Conservation (phyloP, 2,329 filamentous ascomycete species). For the Dactylella cylindrospora region DNA sequence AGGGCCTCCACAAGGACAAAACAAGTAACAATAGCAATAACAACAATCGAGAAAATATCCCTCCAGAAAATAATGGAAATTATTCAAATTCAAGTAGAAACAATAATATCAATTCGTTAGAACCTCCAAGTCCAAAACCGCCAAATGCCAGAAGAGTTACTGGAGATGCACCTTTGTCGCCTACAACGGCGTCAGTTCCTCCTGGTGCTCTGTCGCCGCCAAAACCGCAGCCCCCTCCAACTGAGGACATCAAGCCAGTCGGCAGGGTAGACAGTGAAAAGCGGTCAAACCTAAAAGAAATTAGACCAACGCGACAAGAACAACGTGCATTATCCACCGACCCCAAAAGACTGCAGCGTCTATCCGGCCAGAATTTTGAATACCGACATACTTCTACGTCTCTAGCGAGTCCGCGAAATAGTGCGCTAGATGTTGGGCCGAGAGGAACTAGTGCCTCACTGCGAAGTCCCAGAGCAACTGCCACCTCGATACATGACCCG, state of each 20-base stretch:
- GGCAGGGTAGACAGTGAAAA: constrained; percentile 35
- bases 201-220: constrained; percentile 20
- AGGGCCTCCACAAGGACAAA: constrained; percentile 38
- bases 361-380: constrained; percentile 41
- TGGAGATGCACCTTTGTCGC: constrained; percentile 14
- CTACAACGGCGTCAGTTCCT: constrained; percentile 30
- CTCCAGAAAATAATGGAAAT: background rate
- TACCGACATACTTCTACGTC: constrained; percentile 38
- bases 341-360: constrained; percentile 24
- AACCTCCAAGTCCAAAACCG: constrained; percentile 21
- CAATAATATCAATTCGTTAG: constrained; percentile 6
- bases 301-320: constrained; percentile 39
- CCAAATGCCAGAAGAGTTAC: constrained; percentile 36
- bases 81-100: background rate
- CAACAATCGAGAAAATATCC: constrained; percentile 20
- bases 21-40: constrained; percentile 3
- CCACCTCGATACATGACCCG: constrained; percentile 40
- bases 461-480: constrained; percentile 34
- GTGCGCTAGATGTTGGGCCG: constrained; percentile 26
- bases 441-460: constrained; percentile 31
- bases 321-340: constrained; percentile 38
- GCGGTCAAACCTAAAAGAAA: constrained; percentile 35
- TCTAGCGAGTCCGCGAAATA: constrained; percentile 28
- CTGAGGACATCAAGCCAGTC: constrained; percentile 27
- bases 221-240: background rate